Percentiles rank a stretch among this genome's conserved stretches.
phyloP scores from a whole-genome alignment of 148 eudicot species.

The Silene conica region DNA sequence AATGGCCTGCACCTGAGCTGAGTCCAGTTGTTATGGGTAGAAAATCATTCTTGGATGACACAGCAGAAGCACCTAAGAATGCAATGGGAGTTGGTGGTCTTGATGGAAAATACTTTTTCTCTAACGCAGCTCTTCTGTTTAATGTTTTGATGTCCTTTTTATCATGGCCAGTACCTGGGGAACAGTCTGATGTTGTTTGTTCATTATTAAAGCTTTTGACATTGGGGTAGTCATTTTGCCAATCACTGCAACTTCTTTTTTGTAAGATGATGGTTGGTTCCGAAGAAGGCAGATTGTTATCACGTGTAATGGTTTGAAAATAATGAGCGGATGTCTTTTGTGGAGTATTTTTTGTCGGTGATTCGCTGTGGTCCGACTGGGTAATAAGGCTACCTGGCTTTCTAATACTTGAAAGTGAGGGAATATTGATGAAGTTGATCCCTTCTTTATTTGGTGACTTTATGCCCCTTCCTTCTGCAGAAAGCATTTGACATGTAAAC shows the following conservation, averaged over 20 bases:
- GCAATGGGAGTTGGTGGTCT: conserved; percentile 4
- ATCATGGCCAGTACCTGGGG: conserved; percentile 12
- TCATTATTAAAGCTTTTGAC: conserved; percentile 6
- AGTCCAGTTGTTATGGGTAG: conserved; percentile 13
- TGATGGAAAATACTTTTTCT: not conserved
- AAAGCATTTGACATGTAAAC: conserved; percentile 20
- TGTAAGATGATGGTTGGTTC: too few species aligned
- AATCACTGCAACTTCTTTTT: not conserved
- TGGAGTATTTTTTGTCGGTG: not conserved
- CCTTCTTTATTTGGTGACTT: conserved; percentile 7
- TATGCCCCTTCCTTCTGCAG: conserved; percentile 26
- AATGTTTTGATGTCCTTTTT: conserved; percentile 2
- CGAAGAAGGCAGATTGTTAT: conserved; percentile 8
- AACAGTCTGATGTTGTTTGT: conserved; percentile 4
- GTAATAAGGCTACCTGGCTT: conserved; percentile 7
- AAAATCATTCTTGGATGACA: conserved; percentile 6
- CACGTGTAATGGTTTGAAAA: not conserved
- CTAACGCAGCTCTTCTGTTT: conserved; percentile 5
- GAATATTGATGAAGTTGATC: conserved; percentile 6
- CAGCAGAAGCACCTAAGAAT: conserved; percentile 9
- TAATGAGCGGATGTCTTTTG: not conserved
- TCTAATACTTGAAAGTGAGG: conserved; percentile 8
- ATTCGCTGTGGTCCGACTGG: conserved; percentile 17
- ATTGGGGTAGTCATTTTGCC: not conserved
- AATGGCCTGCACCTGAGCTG: conserved; percentile 21